These are phyloP conservation scores for Erodium maritimum DNA, from an alignment of 345 rosid genomes.

Conservation along the genomic window DNA sequence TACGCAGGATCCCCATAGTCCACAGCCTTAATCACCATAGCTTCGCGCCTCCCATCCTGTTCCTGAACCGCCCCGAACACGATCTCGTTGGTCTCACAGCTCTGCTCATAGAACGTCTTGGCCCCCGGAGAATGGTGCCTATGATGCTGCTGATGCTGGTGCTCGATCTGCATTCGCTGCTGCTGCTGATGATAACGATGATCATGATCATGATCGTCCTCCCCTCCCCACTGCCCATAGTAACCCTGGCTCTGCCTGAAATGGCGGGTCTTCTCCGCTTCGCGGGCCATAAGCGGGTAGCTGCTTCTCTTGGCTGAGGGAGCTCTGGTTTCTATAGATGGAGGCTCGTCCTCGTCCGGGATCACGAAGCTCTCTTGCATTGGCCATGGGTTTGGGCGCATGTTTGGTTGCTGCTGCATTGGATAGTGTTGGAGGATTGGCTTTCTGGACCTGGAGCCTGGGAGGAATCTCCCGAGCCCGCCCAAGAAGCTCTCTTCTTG, in stretches of 20 bases:
- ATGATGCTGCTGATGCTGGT: conserved; percentile 35
- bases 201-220: conserved; percentile 31
- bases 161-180: conserved; percentile 31
- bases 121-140: conserved; percentile 33
- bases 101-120: conserved; percentile 51
- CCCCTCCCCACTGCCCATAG: conserved; percentile 31
- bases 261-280: conserved; percentile 26
- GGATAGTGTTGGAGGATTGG: conserved; percentile 21
- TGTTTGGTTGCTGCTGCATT: conserved; percentile 15
- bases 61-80: conserved; percentile 92
- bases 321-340: conserved; percentile 42
- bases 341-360: conserved; percentile 72
- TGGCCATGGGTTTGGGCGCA: conserved; percentile 43
- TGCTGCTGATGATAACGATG: conserved; percentile 21
- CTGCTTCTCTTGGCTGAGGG: conserved; percentile 32
- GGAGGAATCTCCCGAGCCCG: conserved; percentile 57
- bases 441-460: conserved; percentile 29
- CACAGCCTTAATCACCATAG: conserved; percentile 82
- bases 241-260: conserved; percentile 43
- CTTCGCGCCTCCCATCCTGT: conserved; percentile 74
- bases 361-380: conserved; percentile 71
- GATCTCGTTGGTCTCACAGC: conserved; percentile 70
- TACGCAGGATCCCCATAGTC: conserved; percentile 58
- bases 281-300: conserved; percentile 36
- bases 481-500: conserved; percentile 60